Conservation (phyloP, 2,329 filamentous ascomycete genomes). For the Monilinia polystroma region DNA sequence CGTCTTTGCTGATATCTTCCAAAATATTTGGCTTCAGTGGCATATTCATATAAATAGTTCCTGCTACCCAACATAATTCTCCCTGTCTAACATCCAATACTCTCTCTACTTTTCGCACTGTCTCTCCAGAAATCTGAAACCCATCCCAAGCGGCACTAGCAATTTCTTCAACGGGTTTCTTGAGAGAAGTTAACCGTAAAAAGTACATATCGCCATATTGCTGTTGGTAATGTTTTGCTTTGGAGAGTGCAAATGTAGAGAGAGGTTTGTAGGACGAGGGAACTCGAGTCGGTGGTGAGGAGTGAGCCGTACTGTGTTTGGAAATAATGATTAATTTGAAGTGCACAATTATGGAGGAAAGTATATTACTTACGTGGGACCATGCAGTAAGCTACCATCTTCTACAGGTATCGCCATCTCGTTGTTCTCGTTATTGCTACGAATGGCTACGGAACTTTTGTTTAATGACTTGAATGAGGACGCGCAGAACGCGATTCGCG, state of each 20-base stretch:
- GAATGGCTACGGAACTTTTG: not conserved
- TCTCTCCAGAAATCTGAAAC: constrained; percentile 74
- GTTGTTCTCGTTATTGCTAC: not conserved
- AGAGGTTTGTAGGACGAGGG: constrained; percentile 70
- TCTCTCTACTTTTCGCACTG: constrained; percentile 73
- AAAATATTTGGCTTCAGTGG: constrained; percentile 92
- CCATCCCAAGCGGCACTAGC: constrained; percentile 75
- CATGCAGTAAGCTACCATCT: constrained; percentile 19
- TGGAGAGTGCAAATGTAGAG: constrained; percentile 70
- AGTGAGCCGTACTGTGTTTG: constrained; percentile 10
- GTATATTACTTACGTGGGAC: constrained; percentile 16
- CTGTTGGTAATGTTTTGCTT: constrained; percentile 76
- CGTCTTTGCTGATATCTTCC: constrained; percentile 91
- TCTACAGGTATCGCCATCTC: constrained; percentile 15
- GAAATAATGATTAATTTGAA: not conserved
- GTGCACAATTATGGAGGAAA: not conserved
- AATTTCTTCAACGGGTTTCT: constrained; percentile 73
- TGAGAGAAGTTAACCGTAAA: constrained; percentile 81
- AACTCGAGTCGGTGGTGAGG: constrained; percentile 18
- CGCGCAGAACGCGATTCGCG: constrained; percentile 18
- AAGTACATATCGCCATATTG: constrained; percentile 99
- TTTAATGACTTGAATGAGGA: constrained; percentile 3
- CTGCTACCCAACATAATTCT: constrained; percentile 90
- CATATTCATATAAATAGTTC: constrained; percentile 98
- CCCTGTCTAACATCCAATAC: constrained; percentile 96